These are phyloP conservation scores for Fraxinus baroniana DNA, from an alignment of 305 asterid species.

Conservation along the genomic window DNA sequence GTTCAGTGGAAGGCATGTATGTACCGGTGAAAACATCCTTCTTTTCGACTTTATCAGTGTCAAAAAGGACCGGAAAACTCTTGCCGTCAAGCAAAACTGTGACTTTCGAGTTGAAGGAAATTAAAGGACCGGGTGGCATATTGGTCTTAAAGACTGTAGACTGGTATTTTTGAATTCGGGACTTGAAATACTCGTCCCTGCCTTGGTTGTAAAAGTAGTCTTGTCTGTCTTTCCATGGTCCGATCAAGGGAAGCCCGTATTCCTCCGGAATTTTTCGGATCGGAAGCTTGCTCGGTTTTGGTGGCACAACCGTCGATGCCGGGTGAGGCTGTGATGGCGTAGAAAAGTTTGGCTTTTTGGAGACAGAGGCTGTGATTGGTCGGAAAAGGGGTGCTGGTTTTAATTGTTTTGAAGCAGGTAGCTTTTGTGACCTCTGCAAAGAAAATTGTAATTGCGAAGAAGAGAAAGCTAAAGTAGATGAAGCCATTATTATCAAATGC, in stretches of 20 bases:
- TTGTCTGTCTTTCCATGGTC: conserved; percentile 72
- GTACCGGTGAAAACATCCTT: conserved; percentile 80
- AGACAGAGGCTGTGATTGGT: conserved; percentile 35
- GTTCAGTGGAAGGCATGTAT: conserved; percentile 69
- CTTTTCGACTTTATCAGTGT: conserved; percentile 70
- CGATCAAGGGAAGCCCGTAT: conserved; percentile 65
- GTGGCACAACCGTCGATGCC: neutral
- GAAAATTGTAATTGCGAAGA: conserved; percentile 30
- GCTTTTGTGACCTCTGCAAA: neutral
- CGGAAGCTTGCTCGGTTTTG: conserved; percentile 39
- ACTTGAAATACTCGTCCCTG: conserved; percentile 63
- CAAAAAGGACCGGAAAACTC: conserved; percentile 70
- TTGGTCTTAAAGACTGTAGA: conserved; percentile 75
- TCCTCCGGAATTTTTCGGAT: conserved; percentile 65
- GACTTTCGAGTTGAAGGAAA: conserved; percentile 64
- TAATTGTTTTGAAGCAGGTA: conserved; percentile 2
- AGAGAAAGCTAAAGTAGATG: conserved; percentile 29
- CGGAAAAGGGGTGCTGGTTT: neutral
- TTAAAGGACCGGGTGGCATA: conserved; percentile 89
- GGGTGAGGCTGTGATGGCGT: conserved; percentile 11
- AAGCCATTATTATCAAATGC: conserved; percentile 37
- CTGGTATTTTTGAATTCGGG: conserved; percentile 55
- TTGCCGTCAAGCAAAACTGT: conserved; percentile 72
- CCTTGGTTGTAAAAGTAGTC: conserved; percentile 90
- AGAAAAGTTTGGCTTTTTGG: conserved; percentile 31